A percentile compares a stretch with the other conserved stretches of the same genome.
Evolutionary conservation across 163 green algal genomes (phyloP).

Genomic region (Scenedesmus sp.): DNA sequence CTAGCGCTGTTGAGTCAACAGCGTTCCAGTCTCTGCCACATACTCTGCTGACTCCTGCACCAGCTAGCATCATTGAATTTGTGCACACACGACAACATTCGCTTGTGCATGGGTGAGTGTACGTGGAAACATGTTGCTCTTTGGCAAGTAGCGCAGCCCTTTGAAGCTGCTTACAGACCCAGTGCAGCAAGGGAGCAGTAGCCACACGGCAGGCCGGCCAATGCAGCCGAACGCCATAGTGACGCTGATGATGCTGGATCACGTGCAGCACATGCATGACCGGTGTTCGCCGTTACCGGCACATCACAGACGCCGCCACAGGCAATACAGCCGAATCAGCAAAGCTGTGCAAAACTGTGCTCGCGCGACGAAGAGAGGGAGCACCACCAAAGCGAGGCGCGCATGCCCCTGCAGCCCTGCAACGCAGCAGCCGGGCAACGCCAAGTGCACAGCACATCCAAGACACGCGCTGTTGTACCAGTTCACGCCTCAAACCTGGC

Average conservation of each 20-base stretch:
- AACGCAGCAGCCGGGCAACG: neutral
- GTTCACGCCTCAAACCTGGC: neutral
- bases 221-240: neutral
- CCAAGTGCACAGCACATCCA: neutral
- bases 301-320: neutral
- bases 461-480: neutral
- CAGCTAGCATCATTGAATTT: neutral
- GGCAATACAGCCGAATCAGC: neutral
- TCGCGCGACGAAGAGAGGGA: neutral
- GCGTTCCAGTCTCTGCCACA: neutral
- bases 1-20: neutral
- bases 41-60: neutral
- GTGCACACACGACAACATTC: neutral
- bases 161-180: neutral
- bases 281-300: neutral
- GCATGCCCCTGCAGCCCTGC: neutral
- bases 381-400: neutral
- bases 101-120: too few species aligned
- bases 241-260: neutral
- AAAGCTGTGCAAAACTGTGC: neutral
- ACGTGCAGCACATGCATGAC: neutral
- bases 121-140: too few species aligned
- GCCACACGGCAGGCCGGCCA: neutral
- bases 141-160: neutral
- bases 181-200: neutral